Base-by-base conservation (phyloP, 2,329 filamentous ascomycete genomes). In the Fusarium musae region DNA sequence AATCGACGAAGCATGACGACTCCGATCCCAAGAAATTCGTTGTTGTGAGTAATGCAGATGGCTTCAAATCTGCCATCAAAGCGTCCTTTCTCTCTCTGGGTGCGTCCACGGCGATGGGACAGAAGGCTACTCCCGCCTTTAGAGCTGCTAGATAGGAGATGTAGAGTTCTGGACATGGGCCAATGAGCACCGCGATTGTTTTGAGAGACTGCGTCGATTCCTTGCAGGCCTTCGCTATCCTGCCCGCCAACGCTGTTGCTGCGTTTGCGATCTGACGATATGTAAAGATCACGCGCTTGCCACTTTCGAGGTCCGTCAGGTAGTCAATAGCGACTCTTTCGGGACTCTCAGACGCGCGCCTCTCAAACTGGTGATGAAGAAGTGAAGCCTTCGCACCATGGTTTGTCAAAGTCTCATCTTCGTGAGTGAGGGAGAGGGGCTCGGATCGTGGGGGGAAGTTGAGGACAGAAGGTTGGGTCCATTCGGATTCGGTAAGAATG, bases 91-190 rank as follows among this genome's bases (percentile, higher is more conserved):
- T 64, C 15, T 72, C 69, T 7, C 13, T 28, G 0, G 69, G 69
- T 2, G 58, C 47, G 3, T 72, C 69, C 2, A 64, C 47, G 0
- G 63, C 42, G 7, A 72, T 53, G 0, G 69, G 69, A 9, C 69
- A 72, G 9, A 72, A 72, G 3, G 69, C n/a, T 5, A 64, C 15
- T 11, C 63, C 69, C 5, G 58, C 47, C 15, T 72, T 72, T 2
- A 59, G 37, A 16, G 43, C 58, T 15, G 69, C 69, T 1, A 72
- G 2, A 9, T 72, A 72, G 3, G 63, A 59, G 17, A 72, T 42
- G 17, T 69, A 72, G 6, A 72, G 53, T 5, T 72, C 69, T 5
- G 69, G 69, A 0, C 63, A 69, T 15, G 69, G 47, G 2, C 69
- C 69, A 2, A 72, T 59, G 1, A 56, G 26, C 2, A 72, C 36